Percentiles rank a stretch among this genome's conserved stretches.
Evolutionary conservation across 257 asterid genomes (phyloP).

Genomic region (Paraleonurus japonicus): DNA sequence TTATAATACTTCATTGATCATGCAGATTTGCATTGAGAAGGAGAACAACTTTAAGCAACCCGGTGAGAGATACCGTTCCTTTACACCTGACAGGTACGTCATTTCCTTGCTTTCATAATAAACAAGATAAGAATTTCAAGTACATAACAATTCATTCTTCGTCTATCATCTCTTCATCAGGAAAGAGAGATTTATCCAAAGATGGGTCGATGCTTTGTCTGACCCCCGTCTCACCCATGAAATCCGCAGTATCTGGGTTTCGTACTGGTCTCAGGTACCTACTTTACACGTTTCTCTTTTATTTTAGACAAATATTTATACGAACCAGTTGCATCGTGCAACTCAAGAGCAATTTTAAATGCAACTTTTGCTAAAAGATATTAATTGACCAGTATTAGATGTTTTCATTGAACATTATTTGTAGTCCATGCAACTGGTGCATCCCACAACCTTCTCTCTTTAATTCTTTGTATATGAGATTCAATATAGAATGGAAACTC

Average conservation of each 20-base stretch:
- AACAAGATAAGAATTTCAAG: neutral
- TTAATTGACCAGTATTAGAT: too few relatives aligned
- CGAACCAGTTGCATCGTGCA: too few relatives aligned
- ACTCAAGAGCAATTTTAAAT: too few relatives aligned
- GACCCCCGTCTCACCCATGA: constrained; percentile 70
- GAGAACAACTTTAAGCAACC: constrained; percentile 76
- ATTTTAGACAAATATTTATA: neutral
- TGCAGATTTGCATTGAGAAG: constrained; percentile 50
- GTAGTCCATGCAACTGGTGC: too few relatives aligned
- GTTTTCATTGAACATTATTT: too few relatives aligned
- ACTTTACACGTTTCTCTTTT: neutral
- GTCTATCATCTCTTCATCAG: constrained; percentile 29
- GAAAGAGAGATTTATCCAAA: constrained; percentile 56
- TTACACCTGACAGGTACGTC: constrained; percentile 49
- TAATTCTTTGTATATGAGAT: neutral
- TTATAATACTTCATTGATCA: neutral
- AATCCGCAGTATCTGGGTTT: constrained; percentile 63
- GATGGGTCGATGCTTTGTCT: constrained; percentile 54
- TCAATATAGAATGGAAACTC: neutral
- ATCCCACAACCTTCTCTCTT: too few relatives aligned
- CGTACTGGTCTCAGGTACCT: constrained; percentile 64
- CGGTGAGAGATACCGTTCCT: constrained; percentile 68
- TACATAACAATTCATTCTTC: neutral
- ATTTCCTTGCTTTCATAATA: neutral
- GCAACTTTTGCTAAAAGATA: too few relatives aligned